Evolutionary conservation across 768 basidiomycete species (phyloP), one percentile per base, ranked within the genome.

Genomic region (Tricholoma sp.): DNA sequence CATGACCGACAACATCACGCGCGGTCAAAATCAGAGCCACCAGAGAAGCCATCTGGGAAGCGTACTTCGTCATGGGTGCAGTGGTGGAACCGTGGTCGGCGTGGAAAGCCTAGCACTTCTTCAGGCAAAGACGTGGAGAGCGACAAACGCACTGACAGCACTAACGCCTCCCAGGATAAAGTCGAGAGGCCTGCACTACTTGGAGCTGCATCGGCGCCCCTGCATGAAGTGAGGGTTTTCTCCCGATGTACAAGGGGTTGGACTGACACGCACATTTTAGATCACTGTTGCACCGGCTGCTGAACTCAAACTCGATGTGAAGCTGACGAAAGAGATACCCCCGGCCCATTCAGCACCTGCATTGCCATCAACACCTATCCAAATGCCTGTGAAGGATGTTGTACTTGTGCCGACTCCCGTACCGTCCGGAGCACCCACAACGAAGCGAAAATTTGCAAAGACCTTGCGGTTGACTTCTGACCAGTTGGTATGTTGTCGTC

Each of bases 391-490:
- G 11, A 46, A 60, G 55, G 47, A 31, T 31, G 47, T 37, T 16
- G 24, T 61, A 39, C 24, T 58, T n/a, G 34, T 53, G 14, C 32
- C 57, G 4, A 46, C 56, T 29, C 61, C 63, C n/a, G 49, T 53
- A 12, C 51, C 64, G 9, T 61, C 66, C 24, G 46, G n/a, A 29
- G 7, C 22, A 27, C 21, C 22, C 45, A 39, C 58, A 24, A 39
- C 56, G 31, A 61, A 65, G 31, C 72, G 82, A 67, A 87, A 82
- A 65, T 98, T 83, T 67, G 94, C 91, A 8, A 98, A 99, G 76
- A 94, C 96, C 0, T 72, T 99, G 57, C 82, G 97, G 5, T 72
- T 99, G 58, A 94, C 95, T 0, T 97, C 94, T 4, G 94, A 96
- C 63, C 97, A 99, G 68, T 80, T 99, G 41, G 94, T 94, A 63